These are phyloP conservation scores for Leccinum fallax DNA, from an alignment of 1,284 basidiomycete genomes.

Conservation along the genomic window DNA sequence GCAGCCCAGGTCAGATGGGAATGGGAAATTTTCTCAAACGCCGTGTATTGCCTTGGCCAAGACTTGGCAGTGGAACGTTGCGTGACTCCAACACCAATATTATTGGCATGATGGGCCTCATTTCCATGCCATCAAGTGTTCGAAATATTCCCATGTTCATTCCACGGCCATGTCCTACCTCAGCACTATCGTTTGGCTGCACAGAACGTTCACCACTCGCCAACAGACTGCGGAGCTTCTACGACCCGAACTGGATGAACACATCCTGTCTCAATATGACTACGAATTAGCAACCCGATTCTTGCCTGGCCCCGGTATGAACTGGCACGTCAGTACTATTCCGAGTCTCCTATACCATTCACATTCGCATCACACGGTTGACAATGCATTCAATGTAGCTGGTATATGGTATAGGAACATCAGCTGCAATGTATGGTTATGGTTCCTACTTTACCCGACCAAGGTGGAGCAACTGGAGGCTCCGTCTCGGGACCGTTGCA, in stretches of 20 bases:
- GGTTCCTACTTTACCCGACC: slow-evolving; percentile 34
- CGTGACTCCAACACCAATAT: not conserved
- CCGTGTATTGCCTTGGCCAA: not conserved
- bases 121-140: not conserved
- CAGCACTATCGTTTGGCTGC: slow-evolving; percentile 40
- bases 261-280: slow-evolving; percentile 55
- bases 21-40: slow-evolving; percentile 3
- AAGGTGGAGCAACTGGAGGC: slow-evolving; percentile 28
- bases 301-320: slow-evolving; percentile 48
- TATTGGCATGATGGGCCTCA: not conserved
- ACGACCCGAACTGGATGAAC: slow-evolving; percentile 58
- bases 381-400: slow-evolving; percentile 22
- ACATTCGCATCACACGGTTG: not conserved
- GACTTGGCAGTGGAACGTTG: not conserved
- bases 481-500: slow-evolving; percentile 27
- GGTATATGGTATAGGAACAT: slow-evolving; percentile 31
- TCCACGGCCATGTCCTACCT: slow-evolving; percentile 20
- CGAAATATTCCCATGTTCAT: not conserved
- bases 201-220: slow-evolving; percentile 41
- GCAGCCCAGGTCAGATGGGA: not conserved
- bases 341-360: not conserved
- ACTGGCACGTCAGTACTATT: slow-evolving; percentile 41
- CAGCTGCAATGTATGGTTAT: slow-evolving; percentile 31
- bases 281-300: slow-evolving; percentile 54
- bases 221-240: slow-evolving; percentile 47